Base-by-base conservation (phyloP, 257 asterid species). In the Solanum sejunctum region DNA sequence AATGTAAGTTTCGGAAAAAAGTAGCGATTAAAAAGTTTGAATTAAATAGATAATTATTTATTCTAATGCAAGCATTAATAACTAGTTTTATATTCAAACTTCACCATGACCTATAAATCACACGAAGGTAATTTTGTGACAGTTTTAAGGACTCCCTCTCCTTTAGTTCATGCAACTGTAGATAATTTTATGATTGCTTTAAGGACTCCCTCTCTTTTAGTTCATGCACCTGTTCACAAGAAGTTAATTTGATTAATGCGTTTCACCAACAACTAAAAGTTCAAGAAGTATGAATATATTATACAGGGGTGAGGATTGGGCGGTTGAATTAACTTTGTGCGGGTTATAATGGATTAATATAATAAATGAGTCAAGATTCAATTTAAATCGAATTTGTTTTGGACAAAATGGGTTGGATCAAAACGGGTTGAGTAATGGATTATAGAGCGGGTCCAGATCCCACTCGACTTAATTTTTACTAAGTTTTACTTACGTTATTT, bases 61-160 rank as follows among this genome's bases (percentile, higher is more conserved):
- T 6, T 18, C 5, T 60, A 6, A 60, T 60, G 1, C 32, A n/a
- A 60, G 26, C 12, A 60, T 21, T 60, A 21, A 16, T 64, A 12
- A 0, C 3, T 28, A 0, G 1, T 64, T 64, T 64, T 0, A 12
- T 2, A 5, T 18, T 12, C 10, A 26, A 64, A 63, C 12, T 13
- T 3, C 0, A 58, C 1, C 1, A 5, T 0, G 1, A 12, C 5
- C 5, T 12, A 26, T 64, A 15, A 0, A 7, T 64, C 0, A 26
- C 0, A 61, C 0, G 28, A 60, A 60, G 5, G 21, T 26, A 10
- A 57, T 10, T 57, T 20, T 20, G 20, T 20, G 2, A 12, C 10
- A 10, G 2, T 7, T 56, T 57, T 0, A 3, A 57, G 18, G 21
- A 57, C 13, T 47, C 13, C 11, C 52, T 10, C 13, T 60, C 3